Conservation (phyloP, 306 rosid species). For the Quillaja saponaria region DNA sequence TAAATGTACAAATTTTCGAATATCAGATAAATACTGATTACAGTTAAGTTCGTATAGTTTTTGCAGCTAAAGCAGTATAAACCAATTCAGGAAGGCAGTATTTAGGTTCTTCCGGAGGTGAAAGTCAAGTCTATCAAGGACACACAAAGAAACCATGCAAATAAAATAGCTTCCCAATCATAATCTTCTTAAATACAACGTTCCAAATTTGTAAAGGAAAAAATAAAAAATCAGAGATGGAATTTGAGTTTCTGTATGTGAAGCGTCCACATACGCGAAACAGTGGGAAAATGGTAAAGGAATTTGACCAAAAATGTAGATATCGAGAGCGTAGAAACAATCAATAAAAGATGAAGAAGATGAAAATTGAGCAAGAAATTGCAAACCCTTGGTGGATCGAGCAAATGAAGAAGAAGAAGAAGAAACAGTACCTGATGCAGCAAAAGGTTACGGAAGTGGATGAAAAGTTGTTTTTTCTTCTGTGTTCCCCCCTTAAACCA, state of each 20-base stretch:
- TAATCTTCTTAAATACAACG: background rate
- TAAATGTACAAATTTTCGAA: background rate
- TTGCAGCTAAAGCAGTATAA: background rate
- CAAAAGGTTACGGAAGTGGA: conserved; percentile 4
- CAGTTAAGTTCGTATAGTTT: background rate
- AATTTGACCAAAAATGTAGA: conserved; percentile 6
- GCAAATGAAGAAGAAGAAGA: conserved; percentile 13
- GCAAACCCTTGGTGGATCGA: conserved; percentile 33
- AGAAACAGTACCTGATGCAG: conserved; percentile 23
- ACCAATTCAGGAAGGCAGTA: background rate
- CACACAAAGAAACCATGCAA: background rate
- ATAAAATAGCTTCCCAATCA: conserved; percentile 8
- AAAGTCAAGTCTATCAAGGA: background rate
- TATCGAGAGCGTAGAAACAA: conserved; percentile 16
- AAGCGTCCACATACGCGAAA: background rate
- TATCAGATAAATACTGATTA: background rate
- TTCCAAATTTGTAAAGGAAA: background rate
- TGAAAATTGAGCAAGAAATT: background rate
- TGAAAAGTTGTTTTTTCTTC: background rate
- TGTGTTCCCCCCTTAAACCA: background rate
- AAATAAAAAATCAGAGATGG: background rate
- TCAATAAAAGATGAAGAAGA: conserved; percentile 14
- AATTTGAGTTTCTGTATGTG: no score
- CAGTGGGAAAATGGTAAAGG: background rate
- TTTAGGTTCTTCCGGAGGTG: background rate